Conservation (phyloP, 352 stramenopile species). For the Phytophthora colocasiae region DNA sequence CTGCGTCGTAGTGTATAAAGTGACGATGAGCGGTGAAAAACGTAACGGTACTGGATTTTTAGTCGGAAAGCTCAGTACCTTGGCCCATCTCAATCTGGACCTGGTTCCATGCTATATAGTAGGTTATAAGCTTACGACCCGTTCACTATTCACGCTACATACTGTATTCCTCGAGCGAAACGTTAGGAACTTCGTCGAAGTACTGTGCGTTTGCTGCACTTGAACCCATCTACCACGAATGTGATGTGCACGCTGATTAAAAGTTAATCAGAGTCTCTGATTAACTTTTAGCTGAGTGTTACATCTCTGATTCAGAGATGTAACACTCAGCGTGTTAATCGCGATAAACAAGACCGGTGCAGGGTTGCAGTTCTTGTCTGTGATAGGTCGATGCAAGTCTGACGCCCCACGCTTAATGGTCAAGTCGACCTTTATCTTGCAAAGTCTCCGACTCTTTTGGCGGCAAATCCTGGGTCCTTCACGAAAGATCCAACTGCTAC, state of each 20-base stretch:
- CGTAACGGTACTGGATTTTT: no score
- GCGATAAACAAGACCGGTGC: neutral
- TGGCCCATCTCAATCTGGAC: no score
- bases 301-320: no score
- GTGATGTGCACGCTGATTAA: neutral
- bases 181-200: neutral
- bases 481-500: neutral
- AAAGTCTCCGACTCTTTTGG: neutral
- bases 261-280: slow-evolving; percentile 1
- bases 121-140: no score
- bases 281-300: no score
- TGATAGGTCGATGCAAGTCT: neutral
- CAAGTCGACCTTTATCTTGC: neutral
- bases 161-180: no score
- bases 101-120: no score
- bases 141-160: no score
- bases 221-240: neutral
- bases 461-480: neutral
- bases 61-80: no score
- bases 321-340: neutral
- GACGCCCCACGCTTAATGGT: neutral
- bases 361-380: neutral
- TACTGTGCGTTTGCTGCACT: neutral
- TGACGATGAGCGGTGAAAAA: no score
- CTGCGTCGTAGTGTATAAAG: no score